These are phyloP conservation scores for Murraya koenigii DNA, from an alignment of 345 rosid genomes.

Conservation along the genomic window DNA sequence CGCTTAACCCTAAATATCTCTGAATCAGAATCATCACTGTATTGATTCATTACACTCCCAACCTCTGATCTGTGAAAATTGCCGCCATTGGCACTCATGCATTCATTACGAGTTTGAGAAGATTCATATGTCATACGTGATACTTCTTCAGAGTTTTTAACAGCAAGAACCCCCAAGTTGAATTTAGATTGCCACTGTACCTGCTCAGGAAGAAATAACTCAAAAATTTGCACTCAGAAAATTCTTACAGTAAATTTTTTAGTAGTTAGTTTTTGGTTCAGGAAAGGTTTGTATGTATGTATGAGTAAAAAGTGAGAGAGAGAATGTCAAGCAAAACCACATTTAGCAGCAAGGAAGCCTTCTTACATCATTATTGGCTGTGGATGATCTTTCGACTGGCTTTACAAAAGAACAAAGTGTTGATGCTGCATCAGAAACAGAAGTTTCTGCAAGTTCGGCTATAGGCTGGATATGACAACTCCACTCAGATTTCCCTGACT, in stretches of 20 bases:
- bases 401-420: slow-evolving; percentile 41
- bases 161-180: slow-evolving; percentile 31
- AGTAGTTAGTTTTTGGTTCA: not conserved
- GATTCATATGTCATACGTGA: slow-evolving; percentile 29
- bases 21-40: slow-evolving; percentile 81
- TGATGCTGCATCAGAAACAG: slow-evolving; percentile 47
- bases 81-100: slow-evolving; percentile 18
- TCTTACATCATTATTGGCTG: slow-evolving; percentile 62
- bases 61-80: slow-evolving; percentile 27
- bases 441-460: slow-evolving; percentile 24
- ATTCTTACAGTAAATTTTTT: not conserved
- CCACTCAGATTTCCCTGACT: slow-evolving; percentile 13
- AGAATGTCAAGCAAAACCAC: not conserved
- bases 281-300: not conserved
- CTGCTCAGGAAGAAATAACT: slow-evolving; percentile 34
- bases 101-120: slow-evolving; percentile 37
- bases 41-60: slow-evolving; percentile 36
- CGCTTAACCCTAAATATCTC: slow-evolving; percentile 93
- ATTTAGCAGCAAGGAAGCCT: slow-evolving; percentile 12
- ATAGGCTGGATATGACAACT: slow-evolving; percentile 16
- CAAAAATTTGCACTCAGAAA: not conserved
- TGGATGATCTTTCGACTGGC: slow-evolving; percentile 35
- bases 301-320: too few species aligned
- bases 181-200: slow-evolving; percentile 38
- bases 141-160: slow-evolving; percentile 38